These are phyloP conservation scores for Talaromyces sp. DNA, from an alignment of 2,329 filamentous ascomycete species.

Conservation along the genomic window DNA sequence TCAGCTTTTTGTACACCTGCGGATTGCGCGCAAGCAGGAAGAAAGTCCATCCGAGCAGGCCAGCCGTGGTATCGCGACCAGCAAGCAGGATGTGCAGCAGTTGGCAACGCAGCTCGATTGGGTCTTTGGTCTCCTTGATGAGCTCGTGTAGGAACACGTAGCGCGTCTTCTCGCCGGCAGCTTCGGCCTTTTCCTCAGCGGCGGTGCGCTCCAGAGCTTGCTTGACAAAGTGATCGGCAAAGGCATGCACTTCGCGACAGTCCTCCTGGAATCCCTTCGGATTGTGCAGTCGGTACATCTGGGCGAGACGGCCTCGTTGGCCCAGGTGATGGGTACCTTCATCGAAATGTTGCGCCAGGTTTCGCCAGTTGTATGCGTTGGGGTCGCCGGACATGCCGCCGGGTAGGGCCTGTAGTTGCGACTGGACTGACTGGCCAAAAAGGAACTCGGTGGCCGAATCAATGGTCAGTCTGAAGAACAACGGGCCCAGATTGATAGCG, in stretches of 20 bases:
- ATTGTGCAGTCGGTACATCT: conserved; percentile 3
- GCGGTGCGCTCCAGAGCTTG: conserved; percentile 38
- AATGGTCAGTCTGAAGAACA: conserved; percentile 80
- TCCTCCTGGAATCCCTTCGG: conserved; percentile 1
- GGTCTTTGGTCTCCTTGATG: conserved; percentile 40
- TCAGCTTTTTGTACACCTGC: conserved; percentile 18
- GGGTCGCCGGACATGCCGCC: conserved; percentile 26
- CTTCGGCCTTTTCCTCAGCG: not conserved
- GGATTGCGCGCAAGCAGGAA: conserved; percentile 25
- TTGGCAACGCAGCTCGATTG: conserved; percentile 43
- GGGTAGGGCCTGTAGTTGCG: conserved; percentile 33
- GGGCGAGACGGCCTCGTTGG: not conserved
- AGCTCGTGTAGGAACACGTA: conserved; percentile 49
- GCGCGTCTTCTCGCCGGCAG: conserved; percentile 13
- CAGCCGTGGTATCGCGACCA: conserved; percentile 49
- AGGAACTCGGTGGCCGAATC: conserved; percentile 85
- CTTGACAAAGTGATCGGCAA: conserved; percentile 8
- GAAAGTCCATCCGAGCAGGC: conserved; percentile 40
- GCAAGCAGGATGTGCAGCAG: conserved; percentile 48
- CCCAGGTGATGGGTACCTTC: not conserved
- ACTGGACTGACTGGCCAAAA: conserved; percentile 67
- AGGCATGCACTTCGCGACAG: conserved; percentile 3
- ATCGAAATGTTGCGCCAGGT: conserved; percentile 3
- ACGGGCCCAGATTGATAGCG: conserved; percentile 62
- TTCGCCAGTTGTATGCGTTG: conserved; percentile 2